Evolutionary conservation across 768 basidiomycete genomes (phyloP).

Genomic region (Coprinellus micaceus): DNA sequence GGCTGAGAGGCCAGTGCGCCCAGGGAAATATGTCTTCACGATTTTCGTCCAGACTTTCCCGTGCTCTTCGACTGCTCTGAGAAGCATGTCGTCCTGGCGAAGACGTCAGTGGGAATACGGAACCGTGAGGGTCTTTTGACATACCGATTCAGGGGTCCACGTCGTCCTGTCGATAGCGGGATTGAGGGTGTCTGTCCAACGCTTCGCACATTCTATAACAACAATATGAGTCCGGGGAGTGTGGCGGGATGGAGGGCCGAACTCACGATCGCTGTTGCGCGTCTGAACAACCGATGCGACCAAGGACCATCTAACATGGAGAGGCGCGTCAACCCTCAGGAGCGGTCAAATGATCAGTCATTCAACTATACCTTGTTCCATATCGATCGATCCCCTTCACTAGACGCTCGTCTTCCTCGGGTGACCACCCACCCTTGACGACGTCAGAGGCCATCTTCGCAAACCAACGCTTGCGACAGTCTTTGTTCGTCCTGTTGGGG

Average conservation of each 20-base stretch:
- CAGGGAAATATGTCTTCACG: slow-evolving; percentile 58
- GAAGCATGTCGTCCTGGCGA: slow-evolving; percentile 47
- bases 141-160: slow-evolving; percentile 54
- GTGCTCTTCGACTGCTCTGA: slow-evolving; percentile 51
- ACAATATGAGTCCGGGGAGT: slow-evolving; percentile 15
- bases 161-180: slow-evolving; percentile 57
- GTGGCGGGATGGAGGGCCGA: neutral
- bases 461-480: slow-evolving; percentile 62
- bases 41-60: slow-evolving; percentile 64
- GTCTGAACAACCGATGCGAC: slow-evolving; percentile 56
- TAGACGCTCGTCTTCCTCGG: slow-evolving; percentile 56
- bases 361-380: slow-evolving; percentile 44
- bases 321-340: slow-evolving; percentile 7
- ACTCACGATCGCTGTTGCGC: slow-evolving; percentile 57
- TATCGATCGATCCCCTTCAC: slow-evolving; percentile 54
- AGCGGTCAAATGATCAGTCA: neutral
- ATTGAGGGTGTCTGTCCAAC: slow-evolving; percentile 60
- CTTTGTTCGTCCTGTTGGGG: slow-evolving; percentile 59
- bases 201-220: slow-evolving; percentile 52
- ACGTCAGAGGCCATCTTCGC: slow-evolving; percentile 63
- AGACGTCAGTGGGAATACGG: slow-evolving; percentile 6
- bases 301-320: slow-evolving; percentile 44
- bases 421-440: slow-evolving; percentile 59
- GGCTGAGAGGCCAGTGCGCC: slow-evolving; percentile 54
- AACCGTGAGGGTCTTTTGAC: slow-evolving; percentile 13